Base-by-base conservation (phyloP, 2,329 filamentous ascomycete genomes). In the Thelonectria blattea region DNA sequence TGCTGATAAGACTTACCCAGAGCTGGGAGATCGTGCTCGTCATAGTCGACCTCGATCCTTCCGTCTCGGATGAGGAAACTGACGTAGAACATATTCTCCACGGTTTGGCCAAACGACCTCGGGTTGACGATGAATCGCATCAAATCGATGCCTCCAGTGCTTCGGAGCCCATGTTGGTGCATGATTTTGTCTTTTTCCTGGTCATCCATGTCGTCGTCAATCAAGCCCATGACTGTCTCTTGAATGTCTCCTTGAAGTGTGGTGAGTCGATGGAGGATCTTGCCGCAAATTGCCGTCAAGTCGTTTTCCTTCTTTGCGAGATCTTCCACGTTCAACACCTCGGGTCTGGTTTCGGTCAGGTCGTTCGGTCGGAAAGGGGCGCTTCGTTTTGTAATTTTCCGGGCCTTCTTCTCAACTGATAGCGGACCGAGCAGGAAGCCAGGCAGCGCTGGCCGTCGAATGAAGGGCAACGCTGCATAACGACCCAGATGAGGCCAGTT, bases 61-160 rank as follows among this genome's bases (percentile, higher is more conserved):
- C 93, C 93, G 76, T 99, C 95, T 59, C 91, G 88, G 61, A 98
- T 92, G 62, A 99, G 79, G 72, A 99, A 99, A 73, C 92, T 96
- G 68, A 97, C 86, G 74, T 98, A 98, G 76, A 99, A 99, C 69
- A 99, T 82, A 70, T 99, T 99, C 74, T 99, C 95, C 7, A 99
- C 88, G 0, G 93, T 97, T 76, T 99, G 95, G 0, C 92, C 92
- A 70, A 98, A 99, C 1, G 92, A 96, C 41, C 80, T 80, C 0
- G 95, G 95, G 68, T 99, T 97, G 65, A 98, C 85, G 42, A 93
- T 91, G 68, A 97, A 98, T 53, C 90, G 88, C 74, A 97, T 90
- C 12, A 97, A 78, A 51, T 91, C 87, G 3, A 97, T 85, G 15
- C 91, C 91, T 1, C 88, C 88, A 2, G 88, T 87, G 17, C 83